These are phyloP conservation scores for Dalbergia cochinchinensis DNA, from an alignment of 306 rosid genomes.

Conservation along the genomic window DNA sequence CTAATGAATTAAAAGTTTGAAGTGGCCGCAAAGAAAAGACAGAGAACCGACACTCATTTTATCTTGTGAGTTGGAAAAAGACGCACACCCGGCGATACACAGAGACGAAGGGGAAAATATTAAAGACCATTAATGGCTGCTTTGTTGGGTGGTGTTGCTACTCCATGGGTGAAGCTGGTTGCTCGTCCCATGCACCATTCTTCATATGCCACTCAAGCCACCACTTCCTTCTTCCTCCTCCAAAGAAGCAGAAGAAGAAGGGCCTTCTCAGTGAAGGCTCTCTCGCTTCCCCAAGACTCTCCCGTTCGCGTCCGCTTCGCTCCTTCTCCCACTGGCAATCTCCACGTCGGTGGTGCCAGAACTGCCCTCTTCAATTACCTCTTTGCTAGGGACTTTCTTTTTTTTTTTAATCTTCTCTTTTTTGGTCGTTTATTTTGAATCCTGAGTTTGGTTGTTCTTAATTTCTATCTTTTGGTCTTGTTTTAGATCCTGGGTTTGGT, in stretches of 20 bases:
- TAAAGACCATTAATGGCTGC: conserved; percentile 43
- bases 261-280: conserved; percentile 70
- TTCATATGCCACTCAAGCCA: conserved; percentile 21
- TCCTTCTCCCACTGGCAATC: conserved; percentile 97
- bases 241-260: background rate
- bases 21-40: background rate
- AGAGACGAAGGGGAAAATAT: background rate
- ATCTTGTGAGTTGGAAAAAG: background rate
- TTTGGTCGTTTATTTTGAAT: background rate
- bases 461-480: background rate
- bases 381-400: conserved; percentile 62
- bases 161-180: conserved; percentile 62
- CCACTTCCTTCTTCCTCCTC: conserved; percentile 28
- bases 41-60: background rate
- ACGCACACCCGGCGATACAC: background rate
- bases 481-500: background rate
- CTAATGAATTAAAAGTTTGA: background rate
- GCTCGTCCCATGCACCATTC: conserved; percentile 59
- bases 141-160: conserved; percentile 52
- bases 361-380: conserved; percentile 89
- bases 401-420: background rate
- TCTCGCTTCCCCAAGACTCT: conserved; percentile 37
- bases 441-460: background rate
- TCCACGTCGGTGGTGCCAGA: conserved; percentile 97
- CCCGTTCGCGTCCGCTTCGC: conserved; percentile 93